These are phyloP conservation scores for Pachyrhizus erosus DNA, from an alignment of 306 rosid genomes.

Conservation along the genomic window DNA sequence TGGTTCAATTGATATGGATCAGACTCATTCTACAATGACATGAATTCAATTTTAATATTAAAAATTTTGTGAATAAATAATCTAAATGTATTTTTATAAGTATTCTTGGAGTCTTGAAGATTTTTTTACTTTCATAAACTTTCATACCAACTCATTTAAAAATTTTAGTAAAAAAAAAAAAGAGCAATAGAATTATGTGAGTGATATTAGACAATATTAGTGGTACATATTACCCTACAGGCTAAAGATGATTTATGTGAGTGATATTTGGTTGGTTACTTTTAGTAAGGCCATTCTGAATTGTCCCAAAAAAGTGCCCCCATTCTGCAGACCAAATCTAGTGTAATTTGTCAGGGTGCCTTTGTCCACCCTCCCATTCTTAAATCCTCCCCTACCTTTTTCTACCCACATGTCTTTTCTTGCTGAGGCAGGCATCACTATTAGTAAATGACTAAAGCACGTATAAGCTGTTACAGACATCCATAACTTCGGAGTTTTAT, in stretches of 20 bases:
- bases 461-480: background rate
- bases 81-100: too few species aligned
- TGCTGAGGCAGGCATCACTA: constrained; percentile 9
- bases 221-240: constrained; percentile 37
- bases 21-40: too few species aligned
- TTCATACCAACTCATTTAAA: too few species aligned
- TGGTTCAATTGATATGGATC: too few species aligned
- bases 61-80: too few species aligned
- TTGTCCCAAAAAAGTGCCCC: constrained; percentile 51
- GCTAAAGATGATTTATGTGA: constrained; percentile 30
- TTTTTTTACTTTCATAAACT: too few species aligned
- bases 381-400: background rate
- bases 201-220: background rate
- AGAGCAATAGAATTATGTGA: background rate
- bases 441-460: background rate
- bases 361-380: constrained; percentile 42
- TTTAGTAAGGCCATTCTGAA: constrained; percentile 44
- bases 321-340: constrained; percentile 52
- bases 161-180: too few species aligned
- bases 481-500: background rate
- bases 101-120: too few species aligned
- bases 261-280: constrained; percentile 21
- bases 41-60: too few species aligned
- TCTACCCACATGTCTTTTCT: background rate
- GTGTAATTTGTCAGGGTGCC: constrained; percentile 50